These are phyloP conservation scores for Fusarium abutilonis DNA, from an alignment of 2,329 filamentous ascomycete species.

Conservation along the genomic window DNA sequence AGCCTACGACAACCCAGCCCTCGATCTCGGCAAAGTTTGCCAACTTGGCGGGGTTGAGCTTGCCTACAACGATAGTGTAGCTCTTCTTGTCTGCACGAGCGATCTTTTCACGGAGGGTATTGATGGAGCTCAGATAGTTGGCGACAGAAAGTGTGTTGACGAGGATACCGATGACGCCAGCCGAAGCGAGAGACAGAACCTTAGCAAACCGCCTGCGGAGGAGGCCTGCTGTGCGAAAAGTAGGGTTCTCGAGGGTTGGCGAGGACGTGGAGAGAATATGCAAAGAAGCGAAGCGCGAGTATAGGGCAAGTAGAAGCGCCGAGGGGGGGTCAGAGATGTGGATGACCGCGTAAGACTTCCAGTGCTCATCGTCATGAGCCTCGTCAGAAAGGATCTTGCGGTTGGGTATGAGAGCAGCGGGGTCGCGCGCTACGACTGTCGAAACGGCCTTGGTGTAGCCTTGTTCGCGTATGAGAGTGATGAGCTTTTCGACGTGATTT, in stretches of 20 bases:
- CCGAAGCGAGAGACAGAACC: conserved; percentile 80
- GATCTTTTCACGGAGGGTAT: conserved; percentile 77
- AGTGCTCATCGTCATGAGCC: conserved; percentile 52
- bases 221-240: conserved; percentile 59
- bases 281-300: conserved; percentile 80
- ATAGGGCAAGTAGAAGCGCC: conserved; percentile 85
- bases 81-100: conserved; percentile 87
- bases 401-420: conserved; percentile 84
- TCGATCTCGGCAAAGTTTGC: conserved; percentile 97
- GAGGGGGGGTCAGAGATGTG: conserved; percentile 84
- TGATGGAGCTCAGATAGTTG: conserved; percentile 86
- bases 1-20: conserved; percentile 96
- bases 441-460: conserved; percentile 78
- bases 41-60: conserved; percentile 93
- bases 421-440: conserved; percentile 80
- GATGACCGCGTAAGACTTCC: conserved; percentile 79
- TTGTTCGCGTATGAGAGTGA: conserved; percentile 60
- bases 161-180: conserved; percentile 88
- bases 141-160: conserved; percentile 94
- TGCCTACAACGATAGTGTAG: conserved; percentile 96
- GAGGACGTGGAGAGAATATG: conserved; percentile 79
- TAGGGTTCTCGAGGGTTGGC: conserved; percentile 59
- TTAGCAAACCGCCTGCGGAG: conserved; percentile 90
- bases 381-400: conserved; percentile 68
- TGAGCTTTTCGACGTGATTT: conserved; percentile 72